A percentile compares a stretch with the other conserved stretches of the same genome.
These are phyloP conservation scores for Tricholoma hemisulphureum DNA, from an alignment of 768 basidiomycete species.

Conservation along the genomic window DNA sequence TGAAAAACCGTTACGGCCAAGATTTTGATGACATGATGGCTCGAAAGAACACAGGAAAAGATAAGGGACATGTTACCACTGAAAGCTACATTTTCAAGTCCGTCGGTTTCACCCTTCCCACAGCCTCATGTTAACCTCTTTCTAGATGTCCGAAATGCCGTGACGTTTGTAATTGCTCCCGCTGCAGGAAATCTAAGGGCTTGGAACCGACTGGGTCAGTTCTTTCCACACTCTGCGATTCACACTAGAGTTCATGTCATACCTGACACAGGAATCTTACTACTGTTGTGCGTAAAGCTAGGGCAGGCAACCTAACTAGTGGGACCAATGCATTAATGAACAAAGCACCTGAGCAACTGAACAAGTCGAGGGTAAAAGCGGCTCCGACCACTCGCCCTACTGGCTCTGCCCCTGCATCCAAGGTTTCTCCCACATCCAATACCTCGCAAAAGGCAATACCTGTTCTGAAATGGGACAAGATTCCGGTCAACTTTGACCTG, in stretches of 20 bases:
- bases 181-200: conserved; percentile 64
- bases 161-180: conserved; percentile 64
- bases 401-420: conserved; percentile 2
- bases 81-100: conserved; percentile 54
- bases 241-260: not conserved
- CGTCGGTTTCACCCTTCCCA: conserved; percentile 2
- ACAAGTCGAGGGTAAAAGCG: conserved; percentile 1
- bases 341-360: conserved; percentile 5
- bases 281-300: not conserved
- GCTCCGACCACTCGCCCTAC: not conserved
- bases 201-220: conserved; percentile 59
- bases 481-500: conserved; percentile 43
- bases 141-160: conserved; percentile 68
- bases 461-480: conserved; percentile 50
- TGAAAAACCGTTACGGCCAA: conserved; percentile 66
- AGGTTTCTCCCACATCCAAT: conserved; percentile 24
- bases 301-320: not conserved
- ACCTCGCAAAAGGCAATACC: conserved; percentile 41
- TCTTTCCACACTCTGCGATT: not conserved
- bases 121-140: not conserved
- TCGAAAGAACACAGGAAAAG: conserved; percentile 11
- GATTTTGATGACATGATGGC: conserved; percentile 44
- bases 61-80: conserved; percentile 22
- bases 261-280: not conserved
- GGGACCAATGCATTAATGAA: not conserved